Conservation (phyloP, 2,329 filamentous ascomycete genomes). For the Arthrinium phaeospermum region DNA sequence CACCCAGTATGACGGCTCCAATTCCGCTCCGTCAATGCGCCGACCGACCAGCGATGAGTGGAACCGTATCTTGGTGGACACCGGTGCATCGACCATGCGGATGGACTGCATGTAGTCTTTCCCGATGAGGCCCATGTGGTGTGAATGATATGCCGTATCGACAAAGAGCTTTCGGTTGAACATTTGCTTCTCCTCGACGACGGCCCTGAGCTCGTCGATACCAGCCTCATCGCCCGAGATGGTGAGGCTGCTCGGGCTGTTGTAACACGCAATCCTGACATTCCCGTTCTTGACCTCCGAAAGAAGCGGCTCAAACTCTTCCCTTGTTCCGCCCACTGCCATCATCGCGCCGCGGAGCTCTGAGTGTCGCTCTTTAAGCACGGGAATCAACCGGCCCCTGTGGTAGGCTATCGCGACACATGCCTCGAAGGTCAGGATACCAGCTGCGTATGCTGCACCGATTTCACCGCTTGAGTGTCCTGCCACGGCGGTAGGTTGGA, state of each 20-base stretch:
- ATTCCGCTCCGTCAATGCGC: constrained; percentile 26
- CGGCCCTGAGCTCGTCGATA: constrained; percentile 30
- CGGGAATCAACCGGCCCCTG: constrained; percentile 46
- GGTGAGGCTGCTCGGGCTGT: constrained; percentile 32
- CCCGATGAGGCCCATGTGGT: constrained; percentile 33
- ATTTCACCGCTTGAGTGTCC: constrained; percentile 42
- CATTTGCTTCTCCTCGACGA: constrained; percentile 28
- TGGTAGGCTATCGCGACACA: constrained; percentile 37
- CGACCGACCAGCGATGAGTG: constrained; percentile 32
- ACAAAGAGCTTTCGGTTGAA: constrained; percentile 34
- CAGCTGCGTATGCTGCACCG: constrained; percentile 53
- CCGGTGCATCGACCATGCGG: constrained; percentile 27
- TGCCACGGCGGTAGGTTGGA: constrained; percentile 36
- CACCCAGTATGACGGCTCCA: constrained; percentile 33
- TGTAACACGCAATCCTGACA: constrained; percentile 34
- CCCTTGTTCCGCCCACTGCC: constrained; percentile 53
- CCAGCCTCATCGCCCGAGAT: constrained; percentile 32
- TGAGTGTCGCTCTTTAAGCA: constrained; percentile 44
- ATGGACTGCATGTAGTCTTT: constrained; percentile 31
- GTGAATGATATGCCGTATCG: constrained; percentile 34
- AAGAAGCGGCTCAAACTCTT: constrained; percentile 46
- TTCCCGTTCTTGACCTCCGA: constrained; percentile 40
- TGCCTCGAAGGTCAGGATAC: constrained; percentile 41
- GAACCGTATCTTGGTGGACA: constrained; percentile 39
- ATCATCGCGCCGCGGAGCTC: constrained; percentile 56